phyloP scores from a whole-genome alignment of 306 rosid genomes.

The Begonia peltatifolia region DNA sequence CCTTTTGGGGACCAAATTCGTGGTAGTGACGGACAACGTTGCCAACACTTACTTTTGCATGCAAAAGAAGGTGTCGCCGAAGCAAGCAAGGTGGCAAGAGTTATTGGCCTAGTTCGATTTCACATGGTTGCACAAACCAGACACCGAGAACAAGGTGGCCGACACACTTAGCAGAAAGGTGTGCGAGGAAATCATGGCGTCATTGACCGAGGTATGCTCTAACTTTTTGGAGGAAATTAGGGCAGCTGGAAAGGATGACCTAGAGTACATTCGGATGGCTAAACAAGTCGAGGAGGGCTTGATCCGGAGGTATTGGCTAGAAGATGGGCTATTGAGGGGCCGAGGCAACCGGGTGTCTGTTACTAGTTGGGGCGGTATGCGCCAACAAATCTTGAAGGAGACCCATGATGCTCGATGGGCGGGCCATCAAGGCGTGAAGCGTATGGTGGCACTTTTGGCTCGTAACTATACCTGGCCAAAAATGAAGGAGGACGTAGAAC shows the following conservation, averaged over 20 bases:
- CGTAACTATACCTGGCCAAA: neutral
- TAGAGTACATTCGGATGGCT: neutral
- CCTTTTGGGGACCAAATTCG: neutral
- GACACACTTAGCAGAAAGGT: neutral
- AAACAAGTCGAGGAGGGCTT: neutral
- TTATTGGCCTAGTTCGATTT: slow-evolving; percentile 3
- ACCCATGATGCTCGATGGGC: neutral
- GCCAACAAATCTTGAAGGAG: neutral
- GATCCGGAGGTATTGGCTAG: neutral
- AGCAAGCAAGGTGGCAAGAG: slow-evolving; percentile 4
- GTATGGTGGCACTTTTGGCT: neutral
- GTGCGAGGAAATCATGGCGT: neutral
- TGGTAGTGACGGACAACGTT: neutral
- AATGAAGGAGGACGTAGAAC: neutral
- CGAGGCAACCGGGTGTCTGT: neutral
- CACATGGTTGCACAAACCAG: neutral
- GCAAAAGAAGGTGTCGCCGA: slow-evolving; percentile 3
- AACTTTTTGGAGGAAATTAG: neutral
- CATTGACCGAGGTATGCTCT: neutral
- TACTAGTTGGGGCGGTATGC: neutral
- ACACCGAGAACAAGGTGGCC: neutral
- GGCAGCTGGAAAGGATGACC: neutral
- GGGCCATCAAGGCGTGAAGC: neutral
- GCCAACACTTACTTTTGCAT: slow-evolving; percentile 1
- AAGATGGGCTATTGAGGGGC: neutral